phyloP scores from a whole-genome alignment of 2,329 filamentous ascomycete species.

The Elsinoe fawcettii region DNA sequence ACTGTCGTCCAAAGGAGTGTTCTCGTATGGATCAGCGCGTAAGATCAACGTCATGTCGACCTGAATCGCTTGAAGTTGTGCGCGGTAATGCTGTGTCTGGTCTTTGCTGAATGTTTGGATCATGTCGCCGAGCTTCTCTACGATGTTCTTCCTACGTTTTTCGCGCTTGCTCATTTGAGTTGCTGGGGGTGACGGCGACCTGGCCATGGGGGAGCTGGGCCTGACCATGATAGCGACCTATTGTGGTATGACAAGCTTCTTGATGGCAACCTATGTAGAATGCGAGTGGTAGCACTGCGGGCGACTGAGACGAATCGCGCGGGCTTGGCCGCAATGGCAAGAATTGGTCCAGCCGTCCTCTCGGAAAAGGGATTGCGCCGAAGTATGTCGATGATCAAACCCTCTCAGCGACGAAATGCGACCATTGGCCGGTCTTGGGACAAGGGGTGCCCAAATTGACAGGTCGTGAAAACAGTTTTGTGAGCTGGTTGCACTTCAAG shows the following conservation, averaged over 20 bases:
- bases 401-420: too few relatives aligned
- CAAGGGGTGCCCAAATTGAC: too few relatives aligned
- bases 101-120: constrained; percentile 71
- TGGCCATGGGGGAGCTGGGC: constrained; percentile 31
- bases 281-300: too few relatives aligned
- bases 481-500: too few relatives aligned
- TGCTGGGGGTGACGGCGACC: constrained; percentile 36
- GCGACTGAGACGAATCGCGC: too few relatives aligned
- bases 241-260: neutral
- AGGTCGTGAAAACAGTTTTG: too few relatives aligned
- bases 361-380: too few relatives aligned
- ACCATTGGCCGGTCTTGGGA: too few relatives aligned
- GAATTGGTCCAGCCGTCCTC: too few relatives aligned
- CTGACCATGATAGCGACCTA: constrained; percentile 29
- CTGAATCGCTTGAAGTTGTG: constrained; percentile 86
- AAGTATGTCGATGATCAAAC: too few relatives aligned
- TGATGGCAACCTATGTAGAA: too few relatives aligned
- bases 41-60: constrained; percentile 81
- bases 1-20: constrained; percentile 58
- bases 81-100: constrained; percentile 74
- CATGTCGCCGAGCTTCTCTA: constrained; percentile 69
- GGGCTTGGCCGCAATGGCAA: too few relatives aligned
- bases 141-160: constrained; percentile 75
- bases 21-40: constrained; percentile 69
- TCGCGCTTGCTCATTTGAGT: constrained; percentile 70